Evolutionary conservation across 225 moss, liverwort and hornwort genomes (phyloP).

Genomic region (Neckera pumila): DNA sequence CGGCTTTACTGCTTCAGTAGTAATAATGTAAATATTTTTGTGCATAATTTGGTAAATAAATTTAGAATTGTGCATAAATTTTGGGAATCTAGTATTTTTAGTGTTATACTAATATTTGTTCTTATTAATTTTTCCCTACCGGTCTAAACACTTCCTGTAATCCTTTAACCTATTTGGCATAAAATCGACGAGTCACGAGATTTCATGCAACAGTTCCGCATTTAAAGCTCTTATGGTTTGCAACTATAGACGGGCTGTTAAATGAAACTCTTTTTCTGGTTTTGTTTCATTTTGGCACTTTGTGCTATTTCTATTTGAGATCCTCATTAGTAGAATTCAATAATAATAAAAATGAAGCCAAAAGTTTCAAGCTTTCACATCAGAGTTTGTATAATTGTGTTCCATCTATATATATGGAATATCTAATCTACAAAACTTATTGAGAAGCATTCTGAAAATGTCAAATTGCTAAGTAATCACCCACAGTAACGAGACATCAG

Average conservation of each 20-base stretch:
- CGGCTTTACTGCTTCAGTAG: background rate
- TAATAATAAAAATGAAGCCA: background rate
- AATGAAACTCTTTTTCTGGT: no score
- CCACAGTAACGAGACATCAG: no score
- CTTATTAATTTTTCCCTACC: background rate
- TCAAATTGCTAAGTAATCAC: background rate
- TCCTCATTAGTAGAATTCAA: background rate
- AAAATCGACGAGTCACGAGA: no score
- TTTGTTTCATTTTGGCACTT: background rate
- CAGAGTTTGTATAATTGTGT: no score
- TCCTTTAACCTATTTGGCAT: background rate
- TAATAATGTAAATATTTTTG: background rate
- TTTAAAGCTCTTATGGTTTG: background rate
- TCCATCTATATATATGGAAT: background rate
- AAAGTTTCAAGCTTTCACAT: background rate
- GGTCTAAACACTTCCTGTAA: background rate
- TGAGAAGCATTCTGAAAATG: background rate
- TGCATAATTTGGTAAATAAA: background rate
- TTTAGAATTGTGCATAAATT: background rate
- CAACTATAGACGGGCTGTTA: background rate
- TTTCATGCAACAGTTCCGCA: background rate
- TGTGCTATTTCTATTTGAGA: background rate
- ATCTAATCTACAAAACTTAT: background rate
- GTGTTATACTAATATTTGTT: background rate
- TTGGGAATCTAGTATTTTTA: background rate